A percentile compares a stretch with the other conserved stretches of the same genome.
Evolutionary conservation across 768 basidiomycete genomes (phyloP).

Genomic region (Boletellus emodensis): DNA sequence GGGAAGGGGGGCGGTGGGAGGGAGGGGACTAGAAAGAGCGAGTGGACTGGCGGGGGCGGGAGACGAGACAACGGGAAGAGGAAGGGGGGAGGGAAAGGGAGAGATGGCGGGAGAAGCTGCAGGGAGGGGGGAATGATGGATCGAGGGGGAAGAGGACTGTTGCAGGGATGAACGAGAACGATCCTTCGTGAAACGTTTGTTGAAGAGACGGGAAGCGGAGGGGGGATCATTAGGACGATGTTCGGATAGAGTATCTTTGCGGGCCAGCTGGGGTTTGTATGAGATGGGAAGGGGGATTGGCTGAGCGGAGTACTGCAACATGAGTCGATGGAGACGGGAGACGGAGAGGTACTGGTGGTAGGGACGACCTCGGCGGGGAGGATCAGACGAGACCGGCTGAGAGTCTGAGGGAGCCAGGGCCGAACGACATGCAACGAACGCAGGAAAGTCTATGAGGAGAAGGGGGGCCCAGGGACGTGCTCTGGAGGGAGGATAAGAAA

Average conservation of each 20-base stretch:
- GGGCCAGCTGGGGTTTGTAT: constrained; percentile 24
- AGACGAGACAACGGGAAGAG: constrained; percentile 31
- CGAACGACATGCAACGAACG: constrained; percentile 24
- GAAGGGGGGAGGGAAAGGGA: constrained; percentile 28
- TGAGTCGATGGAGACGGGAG: constrained; percentile 35
- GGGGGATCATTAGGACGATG: constrained; percentile 26
- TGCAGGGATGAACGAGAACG: constrained; percentile 20
- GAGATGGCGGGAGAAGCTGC: constrained; percentile 14
- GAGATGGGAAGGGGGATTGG: constrained; percentile 32
- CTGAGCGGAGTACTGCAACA: constrained; percentile 55
- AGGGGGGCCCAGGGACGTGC: constrained; percentile 3
- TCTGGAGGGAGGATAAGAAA: neutral
- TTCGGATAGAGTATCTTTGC: constrained; percentile 33
- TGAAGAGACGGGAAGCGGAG: constrained; percentile 29
- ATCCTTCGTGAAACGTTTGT: constrained; percentile 35
- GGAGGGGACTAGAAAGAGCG: constrained; percentile 36
- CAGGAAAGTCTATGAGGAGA: constrained; percentile 7
- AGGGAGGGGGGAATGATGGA: constrained; percentile 15
- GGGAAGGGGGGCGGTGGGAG: constrained; percentile 27
- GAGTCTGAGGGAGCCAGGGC: constrained; percentile 29
- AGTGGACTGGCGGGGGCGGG: constrained; percentile 28
- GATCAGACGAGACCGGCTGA: constrained; percentile 54
- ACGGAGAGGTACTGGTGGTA: constrained; percentile 31
- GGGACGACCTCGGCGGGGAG: constrained; percentile 30
- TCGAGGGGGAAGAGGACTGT: constrained; percentile 16